phyloP scores from a whole-genome alignment of 257 asterid genomes.

The Nicotiana sylvestris region DNA sequence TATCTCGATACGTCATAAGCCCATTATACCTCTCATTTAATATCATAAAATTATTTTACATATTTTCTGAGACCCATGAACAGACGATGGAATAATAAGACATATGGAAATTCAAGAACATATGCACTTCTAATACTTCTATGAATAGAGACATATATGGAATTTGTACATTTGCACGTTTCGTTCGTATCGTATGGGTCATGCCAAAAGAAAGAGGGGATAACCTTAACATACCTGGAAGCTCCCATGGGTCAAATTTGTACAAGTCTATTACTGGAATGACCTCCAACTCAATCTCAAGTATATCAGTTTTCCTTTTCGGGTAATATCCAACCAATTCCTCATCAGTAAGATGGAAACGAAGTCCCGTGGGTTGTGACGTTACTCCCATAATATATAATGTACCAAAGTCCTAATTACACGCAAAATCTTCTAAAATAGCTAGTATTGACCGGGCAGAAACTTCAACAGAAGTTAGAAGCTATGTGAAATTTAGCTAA shows the following conservation, averaged over 20 bases:
- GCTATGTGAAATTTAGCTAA: not conserved
- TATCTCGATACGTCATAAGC: too few species aligned
- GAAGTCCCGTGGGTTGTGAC: conserved; percentile 28
- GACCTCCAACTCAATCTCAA: conserved; percentile 48
- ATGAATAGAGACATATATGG: too few species aligned
- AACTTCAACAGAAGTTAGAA: not conserved
- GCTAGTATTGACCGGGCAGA: not conserved
- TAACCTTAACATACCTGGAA: conserved; percentile 31
- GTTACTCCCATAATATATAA: conserved; percentile 29
- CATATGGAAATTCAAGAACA: too few species aligned
- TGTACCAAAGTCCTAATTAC: not conserved
- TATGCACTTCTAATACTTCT: too few species aligned
- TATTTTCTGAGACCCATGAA: too few species aligned
- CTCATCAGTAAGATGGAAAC: conserved; percentile 43
- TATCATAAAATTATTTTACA: too few species aligned
- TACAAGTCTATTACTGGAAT: conserved; percentile 45
- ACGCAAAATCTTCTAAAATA: not conserved
- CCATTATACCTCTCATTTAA: too few species aligned
- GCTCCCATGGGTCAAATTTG: conserved; percentile 51
- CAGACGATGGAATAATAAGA: too few species aligned
- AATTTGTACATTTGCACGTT: too few species aligned
- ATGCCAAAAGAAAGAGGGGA: too few species aligned
- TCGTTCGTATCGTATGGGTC: too few species aligned
- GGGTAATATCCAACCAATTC: conserved; percentile 47
- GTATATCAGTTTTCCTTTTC: conserved; percentile 43